A percentile compares a stretch with the other conserved stretches of the same genome.
phyloP scores from a whole-genome alignment of 176 grass and related monocot genomes.

The Themeda triandra region DNA sequence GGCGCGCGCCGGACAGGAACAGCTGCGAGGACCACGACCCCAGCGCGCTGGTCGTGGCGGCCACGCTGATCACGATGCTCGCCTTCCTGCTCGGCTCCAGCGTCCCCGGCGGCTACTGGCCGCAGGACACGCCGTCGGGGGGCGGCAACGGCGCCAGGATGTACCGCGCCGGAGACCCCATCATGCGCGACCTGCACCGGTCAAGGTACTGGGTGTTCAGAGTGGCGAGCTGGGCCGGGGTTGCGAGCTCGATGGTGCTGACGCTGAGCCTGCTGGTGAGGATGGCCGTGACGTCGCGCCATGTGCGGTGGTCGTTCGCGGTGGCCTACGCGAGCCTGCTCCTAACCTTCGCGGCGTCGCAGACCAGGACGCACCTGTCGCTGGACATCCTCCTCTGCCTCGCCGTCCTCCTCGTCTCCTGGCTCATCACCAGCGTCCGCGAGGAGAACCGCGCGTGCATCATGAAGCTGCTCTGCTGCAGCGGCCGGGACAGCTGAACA shows the following conservation, averaged over 20 bases:
- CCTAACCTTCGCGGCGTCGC: constrained; percentile 37
- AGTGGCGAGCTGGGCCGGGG: constrained; percentile 30
- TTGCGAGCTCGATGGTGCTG: constrained; percentile 46
- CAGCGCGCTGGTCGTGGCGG: background rate
- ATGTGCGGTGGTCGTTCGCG: constrained; percentile 32
- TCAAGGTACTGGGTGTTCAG: constrained; percentile 24
- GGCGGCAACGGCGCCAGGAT: background rate
- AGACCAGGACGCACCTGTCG: constrained; percentile 19
- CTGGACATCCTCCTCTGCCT: constrained; percentile 24
- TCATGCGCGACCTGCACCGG: constrained; percentile 47
- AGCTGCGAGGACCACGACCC: background rate
- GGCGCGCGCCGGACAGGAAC: background rate
- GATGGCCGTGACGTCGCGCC: constrained; percentile 14
- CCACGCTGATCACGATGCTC: constrained; percentile 1
- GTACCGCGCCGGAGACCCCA: constrained; percentile 34
- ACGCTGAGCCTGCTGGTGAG: constrained; percentile 34
- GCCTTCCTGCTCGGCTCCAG: background rate
- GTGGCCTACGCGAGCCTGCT: constrained; percentile 48
- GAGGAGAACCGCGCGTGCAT: background rate
- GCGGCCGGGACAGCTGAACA: background rate
- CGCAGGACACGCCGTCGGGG: background rate
- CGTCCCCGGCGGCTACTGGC: constrained; percentile 43
- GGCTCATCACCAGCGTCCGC: background rate
- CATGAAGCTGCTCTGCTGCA: background rate
- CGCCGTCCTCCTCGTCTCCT: constrained; percentile 11